Conservation (phyloP, 768 basidiomycete species). For the Harrya chromipes region DNA sequence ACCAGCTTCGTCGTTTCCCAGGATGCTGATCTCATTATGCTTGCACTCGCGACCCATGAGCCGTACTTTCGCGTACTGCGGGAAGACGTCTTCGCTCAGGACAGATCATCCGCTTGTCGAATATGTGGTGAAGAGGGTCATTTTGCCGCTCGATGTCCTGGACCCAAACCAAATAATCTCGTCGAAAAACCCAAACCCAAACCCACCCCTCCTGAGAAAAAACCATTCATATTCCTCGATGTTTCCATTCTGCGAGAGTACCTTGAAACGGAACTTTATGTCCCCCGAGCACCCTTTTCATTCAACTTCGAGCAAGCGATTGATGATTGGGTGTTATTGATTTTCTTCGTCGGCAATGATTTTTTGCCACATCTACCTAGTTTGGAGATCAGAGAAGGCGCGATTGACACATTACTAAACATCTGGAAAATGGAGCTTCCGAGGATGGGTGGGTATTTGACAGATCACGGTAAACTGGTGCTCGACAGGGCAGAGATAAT, state of each 20-base stretch:
- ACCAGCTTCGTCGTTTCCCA: slow-evolving; percentile 30
- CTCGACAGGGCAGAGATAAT: slow-evolving; percentile 88
- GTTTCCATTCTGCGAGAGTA: slow-evolving; percentile 95
- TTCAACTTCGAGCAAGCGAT: slow-evolving; percentile 96
- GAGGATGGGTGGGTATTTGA: slow-evolving; percentile 96
- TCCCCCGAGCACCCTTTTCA: slow-evolving; percentile 71
- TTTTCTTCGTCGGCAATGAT: slow-evolving; percentile 99
- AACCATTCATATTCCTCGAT: slow-evolving; percentile 99
- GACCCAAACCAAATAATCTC: slow-evolving; percentile 62
- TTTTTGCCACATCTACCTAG: slow-evolving; percentile 95
- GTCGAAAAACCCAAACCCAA: slow-evolving; percentile 36
- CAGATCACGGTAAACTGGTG: slow-evolving; percentile 88
- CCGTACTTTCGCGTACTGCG: slow-evolving; percentile 96
- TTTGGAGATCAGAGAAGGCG: slow-evolving; percentile 98
- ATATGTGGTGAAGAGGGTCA: slow-evolving; percentile 95
- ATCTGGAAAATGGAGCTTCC: slow-evolving; percentile 95
- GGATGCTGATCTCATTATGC: slow-evolving; percentile 99
- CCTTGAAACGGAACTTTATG: slow-evolving; percentile 91
- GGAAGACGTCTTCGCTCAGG: slow-evolving; percentile 95
- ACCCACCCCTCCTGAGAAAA: slow-evolving; percentile 55
- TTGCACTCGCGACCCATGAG: slow-evolving; percentile 95
- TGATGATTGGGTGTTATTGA: slow-evolving; percentile 99
- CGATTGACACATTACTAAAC: slow-evolving; percentile 92
- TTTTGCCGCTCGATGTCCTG: slow-evolving; percentile 92
- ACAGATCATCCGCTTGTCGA: slow-evolving; percentile 76